phyloP scores from a whole-genome alignment of 208 protist species.

The Acanthamoeba triangularis region DNA sequence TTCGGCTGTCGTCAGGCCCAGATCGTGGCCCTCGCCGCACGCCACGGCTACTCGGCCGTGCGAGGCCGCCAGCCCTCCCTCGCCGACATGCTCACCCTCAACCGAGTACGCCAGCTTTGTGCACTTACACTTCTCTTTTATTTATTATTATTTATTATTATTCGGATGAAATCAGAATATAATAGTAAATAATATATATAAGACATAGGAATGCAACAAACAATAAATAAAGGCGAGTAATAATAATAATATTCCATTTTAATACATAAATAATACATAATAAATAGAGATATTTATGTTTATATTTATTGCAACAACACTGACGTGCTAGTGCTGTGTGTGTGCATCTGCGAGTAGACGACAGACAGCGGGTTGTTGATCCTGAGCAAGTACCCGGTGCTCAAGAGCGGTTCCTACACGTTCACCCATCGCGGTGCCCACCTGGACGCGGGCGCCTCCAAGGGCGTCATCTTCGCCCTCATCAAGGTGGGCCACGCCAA shows the following conservation, averaged over 20 bases:
- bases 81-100: slow-evolving; percentile 42
- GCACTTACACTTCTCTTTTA: background rate
- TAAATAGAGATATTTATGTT: no score
- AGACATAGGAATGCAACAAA: no score
- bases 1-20: slow-evolving; percentile 42
- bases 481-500: slow-evolving; percentile 63
- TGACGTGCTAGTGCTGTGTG: background rate
- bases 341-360: background rate
- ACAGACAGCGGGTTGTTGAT: slow-evolving; percentile 74
- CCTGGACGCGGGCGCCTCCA: slow-evolving; percentile 51
- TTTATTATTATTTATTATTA: no score
- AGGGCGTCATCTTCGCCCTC: slow-evolving; percentile 69
- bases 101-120: background rate
- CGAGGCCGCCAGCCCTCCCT: slow-evolving; percentile 23
- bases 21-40: background rate
- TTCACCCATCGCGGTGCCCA: slow-evolving; percentile 61
- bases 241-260: no score
- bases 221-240: no score
- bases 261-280: no score
- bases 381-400: slow-evolving; percentile 65
- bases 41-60: slow-evolving; percentile 25
- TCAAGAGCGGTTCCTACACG: slow-evolving; percentile 47
- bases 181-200: background rate
- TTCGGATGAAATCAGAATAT: no score
- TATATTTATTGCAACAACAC: no score